Evolutionary conservation across 1,284 basidiomycete species (phyloP), one percentile per base, ranked within the genome.

Genomic region (Cutaneotrichosporon dermatis): DNA sequence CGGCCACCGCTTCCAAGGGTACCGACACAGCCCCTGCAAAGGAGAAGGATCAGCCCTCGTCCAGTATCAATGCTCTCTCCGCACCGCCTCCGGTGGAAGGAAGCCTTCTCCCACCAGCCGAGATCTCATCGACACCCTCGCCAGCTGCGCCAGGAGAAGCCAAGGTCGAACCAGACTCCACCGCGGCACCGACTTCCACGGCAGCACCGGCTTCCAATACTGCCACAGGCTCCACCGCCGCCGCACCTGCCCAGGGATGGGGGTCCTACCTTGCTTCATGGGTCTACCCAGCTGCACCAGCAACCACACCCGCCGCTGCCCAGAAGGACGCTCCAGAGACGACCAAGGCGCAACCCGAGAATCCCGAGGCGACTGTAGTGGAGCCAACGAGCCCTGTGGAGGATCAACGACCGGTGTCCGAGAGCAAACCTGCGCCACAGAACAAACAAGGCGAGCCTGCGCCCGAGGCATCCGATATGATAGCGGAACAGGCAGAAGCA

Each of bases 251-350:
- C 1, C 55, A 51, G n/a, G 66, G 69, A 0, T 73, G 71, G 71
- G 69, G 67, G 9, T 54, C 67, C 4, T 72, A 69, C 59, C 54
- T 73, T 25, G 67, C 65, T 16, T 69, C 68, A 5, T 66, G 69
- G 43, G 68, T 73, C 35, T 66, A 41, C 59, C 59, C 36, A 15
- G 49, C 37, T 8, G 8, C 52, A 15, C 2, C 51, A 16, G 36
- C 45, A 13, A 3, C 37, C 6, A 10, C 50, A 5, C 13, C 15
- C 8, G 37, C 39, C 16, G 9, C 39, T 36, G 35, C 36, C n/a
- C 6, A n/a, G 7, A 1, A 33, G 16, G 12, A 8, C 8, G 12
- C 44, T 11, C 4, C 44, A 7, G 44, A 45, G 12, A 16, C 44
- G 16, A 4, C 6, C 3, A 5, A 25, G 25, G 25, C n/a, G 34